Evolutionary conservation across 495 filamentous ascomycete species (phyloP).

Genomic region (Hypoxylon intermedium): DNA sequence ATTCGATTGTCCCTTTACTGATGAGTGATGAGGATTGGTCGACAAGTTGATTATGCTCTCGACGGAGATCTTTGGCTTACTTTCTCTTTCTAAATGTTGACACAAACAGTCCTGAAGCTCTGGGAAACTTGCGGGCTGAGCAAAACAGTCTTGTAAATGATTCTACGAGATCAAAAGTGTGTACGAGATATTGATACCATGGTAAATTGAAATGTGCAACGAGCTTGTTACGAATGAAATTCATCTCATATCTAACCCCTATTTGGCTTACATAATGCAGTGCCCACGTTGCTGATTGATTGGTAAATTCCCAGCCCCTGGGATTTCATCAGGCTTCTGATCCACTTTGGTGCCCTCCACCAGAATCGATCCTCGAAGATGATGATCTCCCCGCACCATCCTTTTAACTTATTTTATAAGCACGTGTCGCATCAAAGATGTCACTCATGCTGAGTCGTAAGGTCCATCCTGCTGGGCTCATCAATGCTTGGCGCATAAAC

Average conservation of each 20-base stretch:
- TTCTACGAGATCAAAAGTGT: too few species aligned
- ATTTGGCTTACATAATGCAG: neutral
- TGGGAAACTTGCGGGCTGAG: too few species aligned
- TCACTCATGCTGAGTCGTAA: too few species aligned
- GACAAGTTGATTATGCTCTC: neutral
- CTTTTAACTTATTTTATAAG: constrained; percentile 1
- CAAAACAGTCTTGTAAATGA: too few species aligned
- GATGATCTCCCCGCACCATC: constrained; percentile 15
- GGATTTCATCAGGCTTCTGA: constrained; percentile 3
- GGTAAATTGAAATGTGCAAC: neutral
- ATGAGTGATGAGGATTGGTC: constrained; percentile 15
- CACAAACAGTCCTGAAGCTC: too few species aligned
- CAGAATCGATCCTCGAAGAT: neutral
- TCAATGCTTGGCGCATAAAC: constrained; percentile 20
- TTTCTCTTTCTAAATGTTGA: neutral
- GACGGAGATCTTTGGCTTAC: too few species aligned
- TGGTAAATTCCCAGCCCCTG: constrained; percentile 23
- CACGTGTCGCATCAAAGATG: constrained; percentile 7
- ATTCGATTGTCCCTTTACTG: constrained; percentile 27
- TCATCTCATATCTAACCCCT: neutral
- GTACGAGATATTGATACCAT: too few species aligned
- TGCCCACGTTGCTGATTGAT: constrained; percentile 37
- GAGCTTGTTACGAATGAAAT: too few species aligned
- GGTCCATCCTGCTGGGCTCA: constrained; percentile 17
- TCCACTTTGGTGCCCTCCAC: neutral